Conservation (phyloP, 345 rosid genomes). For the Lepidium sativum region DNA sequence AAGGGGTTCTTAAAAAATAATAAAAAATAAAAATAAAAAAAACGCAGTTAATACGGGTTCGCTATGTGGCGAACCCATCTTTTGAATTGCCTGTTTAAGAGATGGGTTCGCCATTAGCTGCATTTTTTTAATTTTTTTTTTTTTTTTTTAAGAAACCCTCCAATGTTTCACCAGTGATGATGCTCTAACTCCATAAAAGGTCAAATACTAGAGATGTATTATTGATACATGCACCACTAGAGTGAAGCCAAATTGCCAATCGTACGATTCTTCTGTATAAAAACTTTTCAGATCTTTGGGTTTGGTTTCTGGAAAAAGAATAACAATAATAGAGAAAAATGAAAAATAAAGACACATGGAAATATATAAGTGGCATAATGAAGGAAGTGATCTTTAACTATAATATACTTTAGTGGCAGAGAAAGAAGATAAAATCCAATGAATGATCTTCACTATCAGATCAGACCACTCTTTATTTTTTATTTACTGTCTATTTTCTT, state of each 20-base stretch:
- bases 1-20: too few species aligned
- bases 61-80: too few species aligned
- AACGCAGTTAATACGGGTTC: too few species aligned
- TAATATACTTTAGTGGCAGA: slow-evolving; percentile 3
- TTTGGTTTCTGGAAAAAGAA: neutral
- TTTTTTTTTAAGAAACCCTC: too few species aligned
- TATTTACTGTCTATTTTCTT: neutral
- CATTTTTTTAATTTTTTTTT: too few species aligned
- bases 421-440: slow-evolving; percentile 15
- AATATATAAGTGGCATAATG: neutral
- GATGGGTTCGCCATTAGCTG: too few species aligned
- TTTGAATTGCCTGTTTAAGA: too few species aligned
- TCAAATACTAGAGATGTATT: neutral
- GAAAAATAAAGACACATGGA: neutral
- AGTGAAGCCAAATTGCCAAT: slow-evolving; percentile 1
- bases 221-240: neutral
- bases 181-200: neutral
- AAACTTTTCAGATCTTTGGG: slow-evolving; percentile 6
- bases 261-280: neutral
- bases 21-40: too few species aligned
- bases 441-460: slow-evolving; percentile 18
- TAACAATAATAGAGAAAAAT: neutral
- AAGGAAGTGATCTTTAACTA: slow-evolving; percentile 16
- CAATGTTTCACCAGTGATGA: too few species aligned
- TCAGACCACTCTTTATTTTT: slow-evolving; percentile 10